Evolutionary conservation across 1,139 yeast species (phyloP), one percentile per base, ranked within the genome.

Genomic region (Nakaseomyces nivariensis): DNA sequence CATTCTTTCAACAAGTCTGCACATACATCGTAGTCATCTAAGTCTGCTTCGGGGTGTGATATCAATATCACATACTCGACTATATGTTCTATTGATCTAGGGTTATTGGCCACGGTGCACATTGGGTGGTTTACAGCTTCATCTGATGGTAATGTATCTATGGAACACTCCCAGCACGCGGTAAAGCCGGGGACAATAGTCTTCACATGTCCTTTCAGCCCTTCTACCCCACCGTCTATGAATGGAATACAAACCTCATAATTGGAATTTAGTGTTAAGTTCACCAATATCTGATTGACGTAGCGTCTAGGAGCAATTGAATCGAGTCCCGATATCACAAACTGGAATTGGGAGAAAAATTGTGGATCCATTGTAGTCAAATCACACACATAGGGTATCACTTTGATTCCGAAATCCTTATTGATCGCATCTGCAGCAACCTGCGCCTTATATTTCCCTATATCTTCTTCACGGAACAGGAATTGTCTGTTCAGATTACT

Each of bases 211-310:
- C 98, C 98, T 56, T 87, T 77, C 61, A 92, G 85, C 0, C 97
- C 97, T 62, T 92, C 97, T 0, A 96, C 85, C 3, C 97, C 98
- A 2, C 97, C 97, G 63, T 92, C 98, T 33, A 92, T 80, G 63
- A 92, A 68, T 0, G 97, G 97, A 41, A 87, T 83, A 33, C 86
- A 68, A 1, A 73, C 67, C 45, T 76, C 77, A 34, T 79, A 78
- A 49, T 76, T 75, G 5, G 72, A 68, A 0, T 65, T 64, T 52
- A 76, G 80, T 5, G 85, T 86, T 60, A 87, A 60, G 4, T 78
- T 72, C 1, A 85, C 79, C 44, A 92, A 68, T 7, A 81, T 81
- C 17, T 87, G 81, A 66, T 90, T 92, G 54, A 90, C 85, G 95
- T 96, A 90, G 49, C 97, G 71, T 40, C 98, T 72, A 0, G 97